Base-by-base conservation (phyloP, 2,329 filamentous ascomycete species). In the Zopfia rhizophila region DNA sequence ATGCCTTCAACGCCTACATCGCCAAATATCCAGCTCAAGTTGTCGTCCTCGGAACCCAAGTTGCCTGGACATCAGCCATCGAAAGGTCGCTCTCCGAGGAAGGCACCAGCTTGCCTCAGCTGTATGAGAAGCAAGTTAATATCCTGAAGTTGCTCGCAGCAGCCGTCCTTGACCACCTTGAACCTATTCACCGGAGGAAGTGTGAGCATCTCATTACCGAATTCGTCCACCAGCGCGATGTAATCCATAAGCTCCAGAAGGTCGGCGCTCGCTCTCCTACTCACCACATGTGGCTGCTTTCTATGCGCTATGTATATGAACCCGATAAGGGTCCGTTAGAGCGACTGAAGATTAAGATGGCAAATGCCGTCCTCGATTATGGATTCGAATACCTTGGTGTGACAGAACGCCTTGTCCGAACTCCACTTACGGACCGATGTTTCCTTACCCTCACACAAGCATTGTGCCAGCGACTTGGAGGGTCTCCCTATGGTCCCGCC, bases 161-260 rank as follows among this genome's bases (percentile, higher is more conserved):
- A 27, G 93, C 91, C 3, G 94, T 99, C 10, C 80, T 99, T 12
- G 90, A 90, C 27, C 92, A 99, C 63, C 82, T 99, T 16, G 89
- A 92, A 56, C 79, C 90, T 5, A 89, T 97, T 37, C 85, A 89
- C 66, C 84, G 94, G 53, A 96, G 96, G 81, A 97, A 96, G 78
- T 99, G 93, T 73, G 94, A 99, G 72, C 93, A 97, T 73, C 83
- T 99, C 56, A 99, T 99, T 66, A 99, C 95, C 0, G 95, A 99
- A 70, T 97, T 94, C 67, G 94, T 99, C 11, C 94, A 99, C 69
- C 95, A 99, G 72, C 89, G 94, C 51, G 94, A 99, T 71, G 84
- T 88, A 13, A 94, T 97, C 55, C 88, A 93, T 65, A 95, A 90
- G 72, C 84, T 99, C 18, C 82, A 92, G 35, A 82, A 87, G 32